These are phyloP conservation scores for Gracilaria vermiculophylla DNA, from an alignment of 23 red algal species.

Conservation along the genomic window DNA sequence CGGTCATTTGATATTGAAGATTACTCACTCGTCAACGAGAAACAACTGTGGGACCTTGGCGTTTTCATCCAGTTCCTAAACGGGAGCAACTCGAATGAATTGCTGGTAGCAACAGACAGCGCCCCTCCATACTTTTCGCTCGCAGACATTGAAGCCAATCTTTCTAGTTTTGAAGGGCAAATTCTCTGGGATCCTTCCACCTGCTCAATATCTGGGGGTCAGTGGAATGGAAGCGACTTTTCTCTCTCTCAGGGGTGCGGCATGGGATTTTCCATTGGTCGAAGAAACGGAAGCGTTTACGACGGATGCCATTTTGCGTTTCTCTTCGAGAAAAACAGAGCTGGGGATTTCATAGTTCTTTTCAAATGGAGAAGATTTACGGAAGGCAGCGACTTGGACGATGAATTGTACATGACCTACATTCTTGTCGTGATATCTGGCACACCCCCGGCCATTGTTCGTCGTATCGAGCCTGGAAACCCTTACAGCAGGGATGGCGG, in stretches of 20 bases:
- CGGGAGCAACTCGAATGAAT: constrained; percentile 36
- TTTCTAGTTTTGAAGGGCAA: constrained; percentile 28
- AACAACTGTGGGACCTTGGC: constrained; percentile 20
- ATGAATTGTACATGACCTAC: constrained; percentile 46
- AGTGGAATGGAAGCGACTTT: constrained; percentile 39
- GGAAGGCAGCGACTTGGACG: constrained; percentile 31
- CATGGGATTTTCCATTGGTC: constrained; percentile 41
- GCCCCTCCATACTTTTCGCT: constrained; percentile 9
- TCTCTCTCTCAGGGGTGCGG: constrained; percentile 47
- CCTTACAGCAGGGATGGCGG: constrained; percentile 28
- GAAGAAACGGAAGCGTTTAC: constrained; percentile 17
- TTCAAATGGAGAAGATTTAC: constrained; percentile 64
- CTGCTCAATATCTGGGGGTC: constrained; percentile 17
- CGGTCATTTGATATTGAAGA: constrained; percentile 22
- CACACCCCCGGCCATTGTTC: constrained; percentile 43
- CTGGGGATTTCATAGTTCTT: constrained; percentile 28
- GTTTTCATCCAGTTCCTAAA: constrained; percentile 64
- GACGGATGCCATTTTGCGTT: constrained; percentile 56
- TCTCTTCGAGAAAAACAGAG: constrained; percentile 45
- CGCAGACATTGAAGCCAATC: neutral
- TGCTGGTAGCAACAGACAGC: neutral
- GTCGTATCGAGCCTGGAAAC: constrained; percentile 23
- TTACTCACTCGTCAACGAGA: constrained; percentile 16
- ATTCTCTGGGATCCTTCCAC: constrained; percentile 35
- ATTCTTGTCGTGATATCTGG: constrained; percentile 37